Base-by-base conservation (phyloP, 441 rosid species). In the Caryocar brasiliense region DNA sequence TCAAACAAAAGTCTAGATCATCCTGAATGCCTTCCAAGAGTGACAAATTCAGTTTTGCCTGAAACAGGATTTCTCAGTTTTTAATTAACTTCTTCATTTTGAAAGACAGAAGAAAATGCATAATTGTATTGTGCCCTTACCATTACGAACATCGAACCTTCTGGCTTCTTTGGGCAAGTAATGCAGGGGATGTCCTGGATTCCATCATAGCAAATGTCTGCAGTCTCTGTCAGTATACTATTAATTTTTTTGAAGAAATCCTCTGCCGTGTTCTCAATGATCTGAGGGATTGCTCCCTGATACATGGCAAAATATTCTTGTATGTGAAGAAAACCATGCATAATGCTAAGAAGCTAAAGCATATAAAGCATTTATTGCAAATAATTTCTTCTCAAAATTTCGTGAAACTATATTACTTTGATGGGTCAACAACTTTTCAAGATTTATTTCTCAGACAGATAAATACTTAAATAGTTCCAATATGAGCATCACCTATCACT, bases 1-100 rank as follows among this genome's bases (percentile, higher is more conserved):
- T 81, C 51, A 62, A 45, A 58, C 89, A 73, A 59, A 81, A 81
- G 28, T 79, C 86, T 48, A 73, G 44, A 27, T 81, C 89, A 44
- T 79, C 84, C 1, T 56, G 54, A 19, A 81, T 79, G 37, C 37
- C 94, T 53, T 81, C 67, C 48, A 84, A 39, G 22, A 59, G 14
- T 0, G 62, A 51, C 26, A 68, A 44, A 26, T 75, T 56, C 40
- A 84, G 33, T 40, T 75, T 77, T 3, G 66, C 62, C 87, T 78
- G 71, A 10, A 51, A 33, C 6, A 10, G 20, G 18, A 1, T 24
- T 35, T 41, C 18, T 6, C 5, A 36, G n/a, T 55, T 24, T 24
- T 22, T 5, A 6, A 29, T n/a, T 11, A 7, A 24, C 26, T 11
- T 44, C 36, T 14, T 3, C 6, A 13, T 26, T 1, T 44, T 13